Base-by-base conservation (phyloP, 2,329 filamentous ascomycete genomes). In the Pseudocercospora ulei region DNA sequence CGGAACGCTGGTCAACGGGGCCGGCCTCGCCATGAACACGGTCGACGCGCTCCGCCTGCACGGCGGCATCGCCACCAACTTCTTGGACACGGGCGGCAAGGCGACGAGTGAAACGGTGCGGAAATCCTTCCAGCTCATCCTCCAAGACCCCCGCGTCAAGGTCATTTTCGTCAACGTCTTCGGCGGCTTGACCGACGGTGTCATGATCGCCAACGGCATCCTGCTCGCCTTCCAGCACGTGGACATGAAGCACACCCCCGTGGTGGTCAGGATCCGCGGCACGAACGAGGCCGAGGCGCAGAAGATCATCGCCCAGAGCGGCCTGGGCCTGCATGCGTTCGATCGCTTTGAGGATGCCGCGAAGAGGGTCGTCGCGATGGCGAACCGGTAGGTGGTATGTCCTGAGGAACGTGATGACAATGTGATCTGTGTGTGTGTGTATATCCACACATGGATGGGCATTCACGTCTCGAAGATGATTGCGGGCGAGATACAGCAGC, bases 1-100 rank as follows among this genome's bases (percentile, higher is more conserved):
- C 37, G 86, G 84, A 23, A 93, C 82, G 0, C 67, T 92, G 7
- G 84, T 93, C 48, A 94, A 94, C 55, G 85, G 86, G 27, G 86
- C 87, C 0, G 86, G 86, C 0, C 71, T 94, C 1, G 85, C 85
- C 0, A 90, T 94, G 82, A 90, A 90, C 58, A 93, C 85, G 0
- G 77, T 87, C 43, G 86, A 94, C 58, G 80, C 82, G 0, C 73
- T 94, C 1, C 68, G 72, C 2, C 64, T 75, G 7, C 73, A 75
- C 38, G 78, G 78, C 5, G 82, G 82, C 1, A 62, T 68, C 20
- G 79, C 79, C 14, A 76, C 83, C 7, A 94, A 94, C 54, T 93
- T 94, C 59, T 70, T 94, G 38, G 86, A 94, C 58, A 92, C 83
- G 0, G 86, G 87, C 17, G 86, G 86, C 22, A 90, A 92, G 59